Base-by-base conservation (phyloP, 208 protist genomes). In the Trypanosoma theileri region DNA sequence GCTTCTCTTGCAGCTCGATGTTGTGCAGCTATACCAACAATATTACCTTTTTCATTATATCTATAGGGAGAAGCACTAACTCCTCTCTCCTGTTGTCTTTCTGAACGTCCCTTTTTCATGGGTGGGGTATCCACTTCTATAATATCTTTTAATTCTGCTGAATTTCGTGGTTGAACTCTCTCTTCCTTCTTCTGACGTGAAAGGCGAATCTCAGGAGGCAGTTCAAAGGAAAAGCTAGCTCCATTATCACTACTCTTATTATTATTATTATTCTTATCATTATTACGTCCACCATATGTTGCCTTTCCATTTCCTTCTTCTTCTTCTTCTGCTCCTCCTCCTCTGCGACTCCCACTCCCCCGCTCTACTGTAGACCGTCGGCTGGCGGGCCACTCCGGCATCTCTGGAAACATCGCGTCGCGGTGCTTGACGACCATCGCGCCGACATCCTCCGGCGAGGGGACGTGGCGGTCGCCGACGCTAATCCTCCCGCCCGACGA, bases 401-500 rank as follows among this genome's bases (percentile, higher is more conserved):
- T 50, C 16, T 80, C 59, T 9, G 84, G 85, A 59, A 91, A 94
- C 45, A 72, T 72, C 4, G 88, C 88, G 48, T 89, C 81, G 19
- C 73, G 76, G 74, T 95, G 89, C 45, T 73, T 12, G 40, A 80
- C 66, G 22, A 92, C 86, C 60, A 90, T 70, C 1, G 70, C 69
- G 12, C 80, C 72, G 1, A 91, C 65, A 70, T 92, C 80, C 58
- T 91, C 80, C 6, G 81, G 80, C 24, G 73, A 82, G 19, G 70
- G 56, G 3, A 86, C 76, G 60, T 85, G 72, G 13, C 63, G 55
- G 59, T 81, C 79, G 22, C 89, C 89, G 55, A 88, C 60, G 68
- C 77, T 92, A 63, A 95, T 95, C 59, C 80, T 81, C 31, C 81
- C 85, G 16, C 89, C 89, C 3, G 73, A 77, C 2, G 89, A 95